Evolutionary conservation across 371 early-diverging fungal species (phyloP), one percentile per base, ranked within the genome.

Genomic region (Mortierella sp.): DNA sequence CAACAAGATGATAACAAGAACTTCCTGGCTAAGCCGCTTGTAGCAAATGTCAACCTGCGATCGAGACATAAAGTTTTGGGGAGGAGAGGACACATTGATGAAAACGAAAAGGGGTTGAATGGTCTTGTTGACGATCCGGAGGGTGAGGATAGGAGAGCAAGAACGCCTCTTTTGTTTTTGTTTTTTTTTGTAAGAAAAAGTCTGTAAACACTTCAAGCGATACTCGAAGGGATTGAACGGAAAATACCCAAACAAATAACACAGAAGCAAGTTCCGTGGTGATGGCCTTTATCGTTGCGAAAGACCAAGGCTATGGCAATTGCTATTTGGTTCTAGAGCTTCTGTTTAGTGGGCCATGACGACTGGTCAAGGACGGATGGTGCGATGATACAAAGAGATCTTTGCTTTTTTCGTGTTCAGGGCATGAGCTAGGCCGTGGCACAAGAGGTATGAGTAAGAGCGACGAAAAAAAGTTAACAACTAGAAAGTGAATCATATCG

Each of bases 351-450:
- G 43, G 37, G 57, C 43, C 55, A 73, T 73, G 73, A 55, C 73
- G 73, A 73, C 44, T 67, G 67, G 40, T 28, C 44, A 31, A 73
- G 24, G 73, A n/a, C 26, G 26, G 40, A 73, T 73, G 73, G 73
- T 73, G 73, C 55, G 73, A 73, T 73, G 40, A 16, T 28, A 19
- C 11, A n/a, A 53, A 43, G 2, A 50, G 72, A 34, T 46, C 53
- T 72, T 73, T 28, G 67, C 40, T 37, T 37, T 67, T 31, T 59
- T 31, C 19, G 16, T 28, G 59, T 28, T 34, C 34, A 61, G 2
- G 19, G 2, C 13, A 19, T 8, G 19, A 31, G 6, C 34, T 19
- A 1, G 16, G 8, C 14, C 9, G 59, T 31, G 31, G 59, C 59
- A 34, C 59, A 31, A 28, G 50, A 50, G 50, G 0, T 28, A 31